A percentile compares a stretch with the other conserved stretches of the same genome.
Conservation (phyloP, 208 protist genomes). For the Vickermania spadyakhi region DNA sequence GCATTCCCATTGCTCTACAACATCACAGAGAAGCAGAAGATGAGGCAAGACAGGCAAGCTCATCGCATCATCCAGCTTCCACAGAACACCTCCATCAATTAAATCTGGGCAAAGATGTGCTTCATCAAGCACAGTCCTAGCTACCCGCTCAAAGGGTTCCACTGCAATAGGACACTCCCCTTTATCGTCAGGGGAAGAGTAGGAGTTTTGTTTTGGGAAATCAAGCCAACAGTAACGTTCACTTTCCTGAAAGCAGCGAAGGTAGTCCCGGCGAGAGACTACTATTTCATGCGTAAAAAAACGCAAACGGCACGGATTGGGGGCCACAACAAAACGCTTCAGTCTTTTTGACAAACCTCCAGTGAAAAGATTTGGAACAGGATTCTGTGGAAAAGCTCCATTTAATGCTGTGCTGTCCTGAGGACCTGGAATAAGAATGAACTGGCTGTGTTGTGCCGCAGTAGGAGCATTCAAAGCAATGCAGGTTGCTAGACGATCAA, state of each 20-base stretch:
- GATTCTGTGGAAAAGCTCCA: conserved; percentile 66
- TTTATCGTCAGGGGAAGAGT: no score
- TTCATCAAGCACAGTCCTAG: conserved; percentile 75
- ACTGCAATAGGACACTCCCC: neutral
- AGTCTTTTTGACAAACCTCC: conserved; percentile 38
- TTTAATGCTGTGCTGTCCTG: conserved; percentile 55
- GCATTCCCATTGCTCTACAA: conserved; percentile 85
- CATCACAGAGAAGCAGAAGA: conserved; percentile 81
- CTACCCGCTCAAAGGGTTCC: conserved; percentile 61
- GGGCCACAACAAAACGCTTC: conserved; percentile 60
- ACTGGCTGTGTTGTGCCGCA: conserved; percentile 62
- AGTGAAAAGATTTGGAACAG: conserved; percentile 38
- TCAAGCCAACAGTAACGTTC: conserved; percentile 15
- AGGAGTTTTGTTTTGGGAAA: neutral
- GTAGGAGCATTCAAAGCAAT: conserved; percentile 53
- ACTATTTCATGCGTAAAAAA: conserved; percentile 84
- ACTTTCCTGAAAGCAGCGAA: conserved; percentile 50
- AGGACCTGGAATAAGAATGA: conserved; percentile 75
- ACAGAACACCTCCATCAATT: conserved; percentile 38
- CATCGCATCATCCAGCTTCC: conserved; percentile 69
- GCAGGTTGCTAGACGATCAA: conserved; percentile 45
- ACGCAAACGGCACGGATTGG: conserved; percentile 78
- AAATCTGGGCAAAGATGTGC: conserved; percentile 68
- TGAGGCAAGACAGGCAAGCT: conserved; percentile 64
- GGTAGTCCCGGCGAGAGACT: conserved; percentile 64